Evolutionary conservation across 441 rosid genomes (phyloP), one percentile per base, ranked within the genome.

Genomic region (California macrophylla): DNA sequence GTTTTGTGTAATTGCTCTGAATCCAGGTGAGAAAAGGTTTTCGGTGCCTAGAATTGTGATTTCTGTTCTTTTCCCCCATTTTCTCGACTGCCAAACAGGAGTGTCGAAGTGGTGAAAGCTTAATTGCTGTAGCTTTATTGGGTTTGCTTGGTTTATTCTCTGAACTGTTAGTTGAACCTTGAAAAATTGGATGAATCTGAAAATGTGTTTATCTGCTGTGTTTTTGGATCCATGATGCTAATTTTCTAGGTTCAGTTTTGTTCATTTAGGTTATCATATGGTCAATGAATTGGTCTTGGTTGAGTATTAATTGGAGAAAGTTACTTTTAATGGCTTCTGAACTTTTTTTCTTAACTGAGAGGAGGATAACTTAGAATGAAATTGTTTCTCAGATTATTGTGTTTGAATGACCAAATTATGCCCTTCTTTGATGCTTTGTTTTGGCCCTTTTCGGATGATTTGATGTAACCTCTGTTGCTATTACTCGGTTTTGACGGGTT

Each of bases 51-150:
- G 4, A 9, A 9, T 23, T 10, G 29, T 10, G 29, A 3, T 60
- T 12, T 12, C 6, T 25, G 32, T 20, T 10, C 4, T 60, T 60
- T 60, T 13, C 28, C 32, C 32, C 6, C 6, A 52, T 40, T 75
- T 71, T 71, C 74, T 62, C 24, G 58, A 64, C 66, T 58, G 34
- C 68, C 4, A 69, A 68, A 66, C 29, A 34, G 18, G 36, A 64
- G 38, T 50, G 16, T 69, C 71, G 4, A 6, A 63, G 36, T 66
- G 64, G 62, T 6, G 52, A 50, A 40, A 16, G 3, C 12, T 3
- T 9, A n/a, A 13, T 45, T 15, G 52, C 6, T 45, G 52, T 3
- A n/a, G 16, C 1, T 60, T 23, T 23, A 1, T 24, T 12, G 29
- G 64, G n/a, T 24, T 24, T 60, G 26, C 3, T 56, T 20, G 63